phyloP scores from a whole-genome alignment of 2,329 filamentous ascomycete species.

The Colletotrichum tanaceti region DNA sequence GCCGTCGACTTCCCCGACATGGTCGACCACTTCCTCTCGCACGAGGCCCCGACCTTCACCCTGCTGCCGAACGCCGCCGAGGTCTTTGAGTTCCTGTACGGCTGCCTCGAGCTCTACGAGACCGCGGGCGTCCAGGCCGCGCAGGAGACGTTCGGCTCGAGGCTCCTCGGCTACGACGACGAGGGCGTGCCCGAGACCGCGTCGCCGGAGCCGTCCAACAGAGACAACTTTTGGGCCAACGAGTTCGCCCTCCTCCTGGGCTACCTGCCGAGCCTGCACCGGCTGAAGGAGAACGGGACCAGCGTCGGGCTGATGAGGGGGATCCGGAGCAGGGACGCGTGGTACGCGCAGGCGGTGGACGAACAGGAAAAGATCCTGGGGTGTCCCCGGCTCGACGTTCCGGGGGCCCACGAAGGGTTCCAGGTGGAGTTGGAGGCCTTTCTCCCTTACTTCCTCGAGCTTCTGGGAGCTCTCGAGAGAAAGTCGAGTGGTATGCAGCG shows the following conservation, averaged over 20 bases:
- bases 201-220: slow-evolving; percentile 43
- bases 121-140: slow-evolving; percentile 42
- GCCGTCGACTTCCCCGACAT: slow-evolving; percentile 47
- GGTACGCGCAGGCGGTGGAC: slow-evolving; percentile 45
- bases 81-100: slow-evolving; percentile 43
- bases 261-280: slow-evolving; percentile 45
- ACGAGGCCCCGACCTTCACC: slow-evolving; percentile 46
- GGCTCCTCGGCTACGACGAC: slow-evolving; percentile 46
- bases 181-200: slow-evolving; percentile 43
- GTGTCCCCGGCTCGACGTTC: slow-evolving; percentile 45
- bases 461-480: slow-evolving; percentile 44
- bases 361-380: slow-evolving; percentile 47
- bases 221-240: slow-evolving; percentile 47
- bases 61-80: slow-evolving; percentile 46
- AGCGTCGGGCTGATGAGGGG: slow-evolving; percentile 48
- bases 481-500: neutral
- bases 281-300: slow-evolving; percentile 44
- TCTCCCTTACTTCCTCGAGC: slow-evolving; percentile 43
- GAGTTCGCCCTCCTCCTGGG: slow-evolving; percentile 44
- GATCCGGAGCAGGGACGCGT: slow-evolving; percentile 45
- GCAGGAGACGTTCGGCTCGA: slow-evolving; percentile 38
- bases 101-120: slow-evolving; percentile 43
- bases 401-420: slow-evolving; percentile 49
- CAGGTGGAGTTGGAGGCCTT: slow-evolving; percentile 47
- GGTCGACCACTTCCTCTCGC: slow-evolving; percentile 47